These are phyloP conservation scores for Bonia amplexicaulis DNA, from an alignment of 176 grass and related monocot species.

Conservation along the genomic window DNA sequence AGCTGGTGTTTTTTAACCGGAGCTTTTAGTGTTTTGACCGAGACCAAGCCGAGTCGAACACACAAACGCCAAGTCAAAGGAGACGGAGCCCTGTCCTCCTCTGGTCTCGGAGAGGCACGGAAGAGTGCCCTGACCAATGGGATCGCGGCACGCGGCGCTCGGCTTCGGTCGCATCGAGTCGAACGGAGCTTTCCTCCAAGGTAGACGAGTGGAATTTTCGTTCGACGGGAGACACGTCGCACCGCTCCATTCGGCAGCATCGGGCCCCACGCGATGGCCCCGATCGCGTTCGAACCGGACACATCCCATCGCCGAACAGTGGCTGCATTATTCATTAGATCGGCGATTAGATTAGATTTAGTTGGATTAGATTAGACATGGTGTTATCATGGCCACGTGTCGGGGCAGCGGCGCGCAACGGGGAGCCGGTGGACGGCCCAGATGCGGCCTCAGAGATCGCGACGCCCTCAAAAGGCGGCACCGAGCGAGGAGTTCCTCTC, in stretches of 20 bases:
- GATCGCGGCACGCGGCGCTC: background rate
- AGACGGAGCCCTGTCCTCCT: background rate
- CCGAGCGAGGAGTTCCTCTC: background rate
- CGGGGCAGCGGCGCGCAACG: background rate
- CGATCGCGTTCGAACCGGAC: background rate
- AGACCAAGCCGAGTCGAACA: too few species aligned
- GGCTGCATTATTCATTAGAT: background rate
- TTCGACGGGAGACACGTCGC: background rate
- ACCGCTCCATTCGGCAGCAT: too few species aligned
- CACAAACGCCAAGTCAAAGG: background rate
- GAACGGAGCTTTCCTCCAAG: background rate
- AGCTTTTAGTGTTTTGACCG: too few species aligned
- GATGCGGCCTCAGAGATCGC: conserved; percentile 18
- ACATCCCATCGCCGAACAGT: background rate
- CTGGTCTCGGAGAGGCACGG: background rate
- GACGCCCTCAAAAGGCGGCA: background rate
- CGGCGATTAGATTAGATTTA: background rate
- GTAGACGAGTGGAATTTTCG: background rate
- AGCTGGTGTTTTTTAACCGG: too few species aligned
- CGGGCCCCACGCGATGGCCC: background rate
- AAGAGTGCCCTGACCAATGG: background rate
- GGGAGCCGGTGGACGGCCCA: conserved; percentile 18
- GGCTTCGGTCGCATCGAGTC: background rate
- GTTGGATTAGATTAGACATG: too few species aligned
- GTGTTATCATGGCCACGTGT: background rate